Evolutionary conservation across 1,284 basidiomycete species (phyloP).

Genomic region (Ceratobasidium sp.): DNA sequence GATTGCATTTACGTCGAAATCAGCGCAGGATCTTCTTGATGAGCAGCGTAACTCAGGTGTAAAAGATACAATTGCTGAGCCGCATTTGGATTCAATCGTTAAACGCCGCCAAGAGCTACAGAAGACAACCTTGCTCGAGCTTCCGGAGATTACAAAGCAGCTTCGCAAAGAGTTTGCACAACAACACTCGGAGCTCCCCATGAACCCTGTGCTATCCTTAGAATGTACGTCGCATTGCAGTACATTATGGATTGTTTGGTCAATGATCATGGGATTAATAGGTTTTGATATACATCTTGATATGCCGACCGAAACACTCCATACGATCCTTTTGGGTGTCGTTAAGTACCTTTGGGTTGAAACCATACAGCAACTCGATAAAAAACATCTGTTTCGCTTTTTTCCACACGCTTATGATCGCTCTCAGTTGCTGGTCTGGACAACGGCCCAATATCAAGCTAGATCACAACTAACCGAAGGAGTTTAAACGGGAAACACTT

Average conservation of each 20-base stretch:
- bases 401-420: constrained; percentile 43
- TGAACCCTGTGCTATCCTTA: not conserved
- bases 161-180: not conserved
- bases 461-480: constrained; percentile 46
- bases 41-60: not conserved
- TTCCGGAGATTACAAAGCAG: not conserved
- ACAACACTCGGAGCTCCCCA: not conserved
- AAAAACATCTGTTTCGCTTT: constrained; percentile 32
- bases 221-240: not conserved
- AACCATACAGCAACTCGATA: constrained; percentile 39
- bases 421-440: constrained; percentile 25
- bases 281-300: constrained; percentile 49
- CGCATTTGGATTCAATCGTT: not conserved
- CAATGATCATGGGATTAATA: constrained; percentile 12
- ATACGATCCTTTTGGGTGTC: constrained; percentile 51
- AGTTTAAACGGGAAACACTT: constrained; percentile 49
- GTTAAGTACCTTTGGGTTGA: constrained; percentile 53
- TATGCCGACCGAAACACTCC: constrained; percentile 51
- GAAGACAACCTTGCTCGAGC: not conserved
- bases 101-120: not conserved
- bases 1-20: constrained; percentile 8
- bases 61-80: constrained; percentile 36
- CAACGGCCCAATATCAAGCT: constrained; percentile 39
- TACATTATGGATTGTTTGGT: not conserved
- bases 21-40: not conserved